phyloP scores from a whole-genome alignment of 1,139 yeast genomes.

The Candida tunisiensis region DNA sequence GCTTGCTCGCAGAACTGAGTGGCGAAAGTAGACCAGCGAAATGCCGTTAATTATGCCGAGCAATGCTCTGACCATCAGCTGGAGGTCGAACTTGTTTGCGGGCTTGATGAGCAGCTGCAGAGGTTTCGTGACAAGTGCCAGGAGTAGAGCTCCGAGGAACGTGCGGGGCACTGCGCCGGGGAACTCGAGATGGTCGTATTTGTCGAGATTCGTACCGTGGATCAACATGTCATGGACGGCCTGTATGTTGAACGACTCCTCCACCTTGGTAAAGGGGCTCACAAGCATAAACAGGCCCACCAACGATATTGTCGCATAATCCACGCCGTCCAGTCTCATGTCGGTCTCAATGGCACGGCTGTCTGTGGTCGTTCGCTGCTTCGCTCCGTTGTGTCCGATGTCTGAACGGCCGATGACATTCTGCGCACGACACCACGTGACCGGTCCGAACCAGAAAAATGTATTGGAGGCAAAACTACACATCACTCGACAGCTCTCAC shows the following conservation, averaged over 20 bases:
- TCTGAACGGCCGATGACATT: too few species aligned
- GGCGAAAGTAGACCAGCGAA: constrained; percentile 9
- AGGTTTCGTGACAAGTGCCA: constrained; percentile 30
- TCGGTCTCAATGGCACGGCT: too few species aligned
- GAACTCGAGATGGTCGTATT: constrained; percentile 59
- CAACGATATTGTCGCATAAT: background rate
- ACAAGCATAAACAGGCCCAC: constrained; percentile 24
- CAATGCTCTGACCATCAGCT: constrained; percentile 19
- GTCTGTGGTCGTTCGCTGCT: too few species aligned
- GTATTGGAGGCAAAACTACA: too few species aligned
- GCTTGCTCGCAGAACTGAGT: constrained; percentile 2
- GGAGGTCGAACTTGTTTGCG: constrained; percentile 21
- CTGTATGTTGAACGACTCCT: constrained; percentile 83
- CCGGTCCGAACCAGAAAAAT: too few species aligned
- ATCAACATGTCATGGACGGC: constrained; percentile 72
- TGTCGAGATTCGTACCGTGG: constrained; percentile 30
- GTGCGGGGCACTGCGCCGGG: constrained; percentile 89
- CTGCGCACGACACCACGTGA: too few species aligned
- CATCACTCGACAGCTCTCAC: too few species aligned
- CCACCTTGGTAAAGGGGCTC: constrained; percentile 83
- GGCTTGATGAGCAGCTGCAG: constrained; percentile 12
- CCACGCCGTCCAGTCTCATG: background rate
- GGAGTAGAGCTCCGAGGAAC: constrained; percentile 52
- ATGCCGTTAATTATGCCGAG: constrained; percentile 17
- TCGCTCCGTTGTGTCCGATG: too few species aligned